These are phyloP conservation scores for Cubamyces lactineus DNA, from an alignment of 768 basidiomycete genomes.

Conservation along the genomic window DNA sequence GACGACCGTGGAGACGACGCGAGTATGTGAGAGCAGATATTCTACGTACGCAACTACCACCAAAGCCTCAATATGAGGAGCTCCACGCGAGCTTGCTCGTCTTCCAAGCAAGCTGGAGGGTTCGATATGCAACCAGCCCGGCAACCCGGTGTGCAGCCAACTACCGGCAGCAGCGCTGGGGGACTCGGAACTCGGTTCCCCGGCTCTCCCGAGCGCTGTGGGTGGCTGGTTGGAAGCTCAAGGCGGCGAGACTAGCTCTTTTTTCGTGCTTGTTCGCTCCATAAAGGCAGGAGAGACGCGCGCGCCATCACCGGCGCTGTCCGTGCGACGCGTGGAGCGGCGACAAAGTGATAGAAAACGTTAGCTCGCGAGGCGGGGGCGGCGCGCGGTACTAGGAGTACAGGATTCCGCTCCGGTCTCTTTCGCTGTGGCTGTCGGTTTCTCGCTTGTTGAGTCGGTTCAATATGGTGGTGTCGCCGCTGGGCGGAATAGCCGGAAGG, in stretches of 20 bases:
- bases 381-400: neutral
- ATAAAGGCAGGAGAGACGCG: no score
- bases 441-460: no score
- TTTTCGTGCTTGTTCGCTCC: conserved; percentile 1
- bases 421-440: no score
- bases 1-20: no score
- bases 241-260: neutral
- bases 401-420: neutral
- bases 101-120: neutral
- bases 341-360: neutral
- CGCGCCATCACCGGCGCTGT: neutral
- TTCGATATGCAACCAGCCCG: neutral
- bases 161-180: neutral
- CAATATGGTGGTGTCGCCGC: no score
- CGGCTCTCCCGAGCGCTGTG: neutral
- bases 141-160: neutral
- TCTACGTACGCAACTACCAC: no score
- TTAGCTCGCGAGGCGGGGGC: neutral
- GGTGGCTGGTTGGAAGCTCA: neutral
- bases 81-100: no score
- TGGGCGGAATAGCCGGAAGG: no score
- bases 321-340: neutral
- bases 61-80: no score
- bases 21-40: no score
- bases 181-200: conserved; percentile 2